Percentiles rank a stretch among this genome's conserved stretches.
phyloP scores from a whole-genome alignment of 2,329 filamentous ascomycete genomes.

The Biscogniauxia marginata region DNA sequence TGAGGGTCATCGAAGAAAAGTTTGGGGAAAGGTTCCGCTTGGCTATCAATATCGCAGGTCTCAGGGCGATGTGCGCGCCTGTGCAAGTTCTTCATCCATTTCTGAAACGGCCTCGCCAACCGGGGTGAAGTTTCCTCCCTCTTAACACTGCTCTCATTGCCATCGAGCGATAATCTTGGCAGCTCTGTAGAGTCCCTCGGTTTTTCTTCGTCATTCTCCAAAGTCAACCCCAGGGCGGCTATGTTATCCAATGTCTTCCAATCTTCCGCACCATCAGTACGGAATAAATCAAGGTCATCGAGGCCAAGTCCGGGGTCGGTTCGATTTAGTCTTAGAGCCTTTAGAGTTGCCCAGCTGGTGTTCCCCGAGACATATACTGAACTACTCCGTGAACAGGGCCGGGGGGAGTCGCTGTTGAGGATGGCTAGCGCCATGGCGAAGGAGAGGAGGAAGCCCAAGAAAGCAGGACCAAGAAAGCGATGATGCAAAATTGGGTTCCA shows the following conservation, averaged over 20 bases:
- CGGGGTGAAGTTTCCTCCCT: constrained; percentile 9
- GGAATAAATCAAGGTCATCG: constrained; percentile 35
- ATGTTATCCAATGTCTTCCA: constrained; percentile 42
- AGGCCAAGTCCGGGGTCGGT: constrained; percentile 28
- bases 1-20: constrained; percentile 26
- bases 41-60: constrained; percentile 16
- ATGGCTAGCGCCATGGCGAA: constrained; percentile 28
- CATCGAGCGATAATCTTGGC: constrained; percentile 30
- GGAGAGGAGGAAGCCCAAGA: constrained; percentile 21
- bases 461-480: constrained; percentile 33
- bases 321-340: constrained; percentile 27
- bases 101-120: constrained; percentile 55
- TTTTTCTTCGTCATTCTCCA: constrained; percentile 33
- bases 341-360: constrained; percentile 38
- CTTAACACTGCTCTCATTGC: constrained; percentile 12
- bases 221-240: constrained; percentile 38
- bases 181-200: constrained; percentile 17
- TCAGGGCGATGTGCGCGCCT: constrained; percentile 50
- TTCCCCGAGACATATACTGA: constrained; percentile 40
- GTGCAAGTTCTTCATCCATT: constrained; percentile 71
- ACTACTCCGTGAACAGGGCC: constrained; percentile 33
- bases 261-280: constrained; percentile 32
- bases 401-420: constrained; percentile 29
- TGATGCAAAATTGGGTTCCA: constrained; percentile 40
- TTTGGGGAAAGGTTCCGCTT: constrained; percentile 35